phyloP scores from a whole-genome alignment of 1,139 yeast species.

The Sugiyamaella novakii region DNA sequence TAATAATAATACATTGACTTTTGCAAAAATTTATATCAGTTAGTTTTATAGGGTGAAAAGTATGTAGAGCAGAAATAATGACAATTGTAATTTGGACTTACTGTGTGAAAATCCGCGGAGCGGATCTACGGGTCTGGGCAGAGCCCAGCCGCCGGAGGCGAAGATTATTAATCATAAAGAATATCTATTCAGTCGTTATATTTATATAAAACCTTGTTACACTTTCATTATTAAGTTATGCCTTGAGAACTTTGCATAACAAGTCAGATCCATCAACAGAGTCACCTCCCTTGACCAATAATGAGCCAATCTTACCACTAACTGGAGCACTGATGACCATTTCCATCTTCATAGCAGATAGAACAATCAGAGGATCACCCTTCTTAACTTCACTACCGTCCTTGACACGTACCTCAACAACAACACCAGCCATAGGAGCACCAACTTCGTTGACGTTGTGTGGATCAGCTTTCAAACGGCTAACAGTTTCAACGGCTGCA shows the following conservation, averaged over 20 bases:
- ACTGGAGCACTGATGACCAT: constrained; percentile 96
- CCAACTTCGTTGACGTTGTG: constrained; percentile 91
- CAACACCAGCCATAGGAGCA: constrained; percentile 99
- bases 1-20: neutral
- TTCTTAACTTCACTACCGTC: constrained; percentile 87
- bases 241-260: constrained; percentile 52
- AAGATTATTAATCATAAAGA: neutral
- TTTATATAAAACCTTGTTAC: too few species aligned
- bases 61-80: too few species aligned
- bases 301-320: constrained; percentile 77
- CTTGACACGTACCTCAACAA: constrained; percentile 89
- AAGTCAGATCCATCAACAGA: constrained; percentile 93
- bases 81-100: constrained; percentile 9
- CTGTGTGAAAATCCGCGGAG: too few species aligned
- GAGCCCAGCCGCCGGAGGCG: neutral
- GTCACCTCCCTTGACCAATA: constrained; percentile 84
- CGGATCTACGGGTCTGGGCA: too few species aligned
- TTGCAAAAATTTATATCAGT: constrained; percentile 3
- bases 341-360: constrained; percentile 99
- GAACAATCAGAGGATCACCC: constrained; percentile 94
- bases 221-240: constrained; percentile 10
- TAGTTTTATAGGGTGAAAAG: constrained; percentile 4
- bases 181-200: constrained; percentile 17
- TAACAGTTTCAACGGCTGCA: constrained; percentile 77
- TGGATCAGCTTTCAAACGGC: constrained; percentile 88